These are phyloP conservation scores for Scheffersomyces stipitis DNA, from an alignment of 805 yeast species.

Conservation along the genomic window DNA sequence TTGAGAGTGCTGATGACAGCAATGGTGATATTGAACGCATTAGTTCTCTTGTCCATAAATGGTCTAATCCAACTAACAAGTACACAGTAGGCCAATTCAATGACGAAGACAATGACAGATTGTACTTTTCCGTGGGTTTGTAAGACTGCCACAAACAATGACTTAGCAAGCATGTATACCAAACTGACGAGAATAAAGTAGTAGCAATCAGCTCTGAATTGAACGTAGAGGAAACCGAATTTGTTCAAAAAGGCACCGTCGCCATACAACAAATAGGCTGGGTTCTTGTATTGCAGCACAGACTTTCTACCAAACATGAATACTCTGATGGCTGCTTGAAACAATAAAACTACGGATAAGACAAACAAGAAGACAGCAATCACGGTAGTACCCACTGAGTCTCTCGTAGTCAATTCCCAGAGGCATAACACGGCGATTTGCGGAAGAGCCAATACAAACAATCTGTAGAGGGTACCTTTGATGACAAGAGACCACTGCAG, in stretches of 20 bases:
- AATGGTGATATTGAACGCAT: constrained; percentile 86
- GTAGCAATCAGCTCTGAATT: constrained; percentile 82
- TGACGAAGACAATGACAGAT: constrained; percentile 70
- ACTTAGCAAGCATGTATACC: constrained; percentile 65
- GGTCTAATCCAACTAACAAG: constrained; percentile 75
- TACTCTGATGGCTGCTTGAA: constrained; percentile 75
- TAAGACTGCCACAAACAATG: constrained; percentile 82
- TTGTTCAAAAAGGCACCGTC: constrained; percentile 77
- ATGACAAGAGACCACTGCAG: constrained; percentile 79
- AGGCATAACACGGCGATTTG: constrained; percentile 77
- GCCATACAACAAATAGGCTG: constrained; percentile 89
- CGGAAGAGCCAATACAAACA: constrained; percentile 82
- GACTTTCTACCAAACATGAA: constrained; percentile 73
- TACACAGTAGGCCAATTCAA: constrained; percentile 71
- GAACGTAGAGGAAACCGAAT: constrained; percentile 91
- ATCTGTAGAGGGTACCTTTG: constrained; percentile 86
- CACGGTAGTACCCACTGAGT: constrained; percentile 79
- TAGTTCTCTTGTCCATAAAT: constrained; percentile 91
- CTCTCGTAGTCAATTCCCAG: constrained; percentile 86
- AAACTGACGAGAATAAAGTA: constrained; percentile 75
- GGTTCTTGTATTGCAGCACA: constrained; percentile 71
- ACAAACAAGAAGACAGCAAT: constrained; percentile 72
- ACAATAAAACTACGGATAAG: constrained; percentile 56
- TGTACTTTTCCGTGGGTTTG: constrained; percentile 81
- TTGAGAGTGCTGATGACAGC: constrained; percentile 78